Percentiles rank a stretch among this genome's conserved stretches.
Evolutionary conservation across 148 eudicot species (phyloP).

Genomic region (Rhododendron ferrugineum): DNA sequence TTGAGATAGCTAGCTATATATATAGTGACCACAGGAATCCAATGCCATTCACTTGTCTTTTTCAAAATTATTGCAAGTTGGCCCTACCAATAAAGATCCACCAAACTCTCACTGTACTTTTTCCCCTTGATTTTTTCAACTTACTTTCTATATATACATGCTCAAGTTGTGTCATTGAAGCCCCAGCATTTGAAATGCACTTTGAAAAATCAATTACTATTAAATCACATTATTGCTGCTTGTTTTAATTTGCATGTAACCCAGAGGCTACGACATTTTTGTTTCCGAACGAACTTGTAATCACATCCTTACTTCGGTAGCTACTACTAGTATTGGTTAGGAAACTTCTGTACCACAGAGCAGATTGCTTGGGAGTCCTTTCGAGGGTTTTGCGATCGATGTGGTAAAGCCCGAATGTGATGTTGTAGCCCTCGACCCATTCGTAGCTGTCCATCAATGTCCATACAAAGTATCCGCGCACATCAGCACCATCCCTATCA

Average conservation of each 20-base stretch:
- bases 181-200: too few relatives aligned
- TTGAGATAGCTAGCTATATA: too few relatives aligned
- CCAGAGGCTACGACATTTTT: background rate
- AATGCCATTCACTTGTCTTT: too few relatives aligned
- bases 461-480: slow-evolving; percentile 24
- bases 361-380: slow-evolving; percentile 22
- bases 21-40: too few relatives aligned
- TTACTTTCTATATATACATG: too few relatives aligned
- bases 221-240: background rate
- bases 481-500: slow-evolving; percentile 42
- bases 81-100: too few relatives aligned
- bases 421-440: slow-evolving; percentile 13
- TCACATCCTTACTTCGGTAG: background rate
- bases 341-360: slow-evolving; percentile 16
- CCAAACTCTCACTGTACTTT: too few relatives aligned
- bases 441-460: slow-evolving; percentile 23
- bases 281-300: background rate
- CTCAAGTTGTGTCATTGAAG: too few relatives aligned
- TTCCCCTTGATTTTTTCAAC: too few relatives aligned
- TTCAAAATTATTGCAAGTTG: too few relatives aligned
- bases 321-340: slow-evolving; percentile 3
- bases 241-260: background rate
- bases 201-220: too few relatives aligned
- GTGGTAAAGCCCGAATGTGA: slow-evolving; percentile 13
- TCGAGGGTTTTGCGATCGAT: slow-evolving; percentile 15